Percentiles rank a stretch among this genome's conserved stretches.
Evolutionary conservation across 202 grass and related monocot genomes (phyloP).

Genomic region (Sporobolus alterniflorus): DNA sequence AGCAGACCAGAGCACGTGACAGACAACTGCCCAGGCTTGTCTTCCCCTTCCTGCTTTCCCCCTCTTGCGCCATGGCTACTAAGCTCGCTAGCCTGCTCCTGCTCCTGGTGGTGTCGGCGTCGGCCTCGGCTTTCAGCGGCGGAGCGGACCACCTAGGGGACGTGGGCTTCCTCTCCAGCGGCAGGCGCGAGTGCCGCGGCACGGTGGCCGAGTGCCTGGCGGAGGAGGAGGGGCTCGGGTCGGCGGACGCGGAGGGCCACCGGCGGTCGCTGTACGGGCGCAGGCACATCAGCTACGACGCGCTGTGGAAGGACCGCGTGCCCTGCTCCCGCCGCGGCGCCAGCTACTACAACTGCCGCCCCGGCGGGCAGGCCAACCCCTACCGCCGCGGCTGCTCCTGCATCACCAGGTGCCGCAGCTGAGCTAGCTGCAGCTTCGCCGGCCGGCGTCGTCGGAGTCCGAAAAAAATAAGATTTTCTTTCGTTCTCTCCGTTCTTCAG

Average conservation of each 20-base stretch:
- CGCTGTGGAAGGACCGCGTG: conserved; percentile 61
- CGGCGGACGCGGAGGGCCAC: conserved; percentile 21
- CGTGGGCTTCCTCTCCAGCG: conserved; percentile 35
- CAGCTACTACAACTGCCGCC: conserved; percentile 93
- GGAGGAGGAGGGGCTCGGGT: conserved; percentile 36
- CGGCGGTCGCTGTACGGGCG: conserved; percentile 50
- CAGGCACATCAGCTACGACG: too few species aligned
- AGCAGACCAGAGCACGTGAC: too few species aligned
- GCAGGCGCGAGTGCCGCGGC: conserved; percentile 38
- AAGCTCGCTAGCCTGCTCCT: conserved; percentile 48
- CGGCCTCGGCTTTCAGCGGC: conserved; percentile 13
- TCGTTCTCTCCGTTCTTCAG: too few species aligned
- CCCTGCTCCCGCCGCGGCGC: conserved; percentile 80
- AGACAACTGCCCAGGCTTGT: too few species aligned
- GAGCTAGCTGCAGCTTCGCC: too few species aligned
- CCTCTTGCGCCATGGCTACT: too few species aligned
- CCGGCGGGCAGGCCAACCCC: conserved; percentile 74
- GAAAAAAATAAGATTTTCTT: too few species aligned
- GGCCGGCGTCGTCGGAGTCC: too few species aligned
- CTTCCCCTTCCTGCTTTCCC: too few species aligned
- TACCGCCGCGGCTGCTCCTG: conserved; percentile 81
- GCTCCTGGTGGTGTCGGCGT: conserved; percentile 9
- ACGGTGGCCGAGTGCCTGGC: conserved; percentile 56
- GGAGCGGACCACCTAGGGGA: conserved; percentile 50
- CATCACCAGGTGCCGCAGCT: conserved; percentile 85